Evolutionary conservation across 2,329 filamentous ascomycete species (phyloP).

Genomic region (Fusarium neocosmosporiellum): DNA sequence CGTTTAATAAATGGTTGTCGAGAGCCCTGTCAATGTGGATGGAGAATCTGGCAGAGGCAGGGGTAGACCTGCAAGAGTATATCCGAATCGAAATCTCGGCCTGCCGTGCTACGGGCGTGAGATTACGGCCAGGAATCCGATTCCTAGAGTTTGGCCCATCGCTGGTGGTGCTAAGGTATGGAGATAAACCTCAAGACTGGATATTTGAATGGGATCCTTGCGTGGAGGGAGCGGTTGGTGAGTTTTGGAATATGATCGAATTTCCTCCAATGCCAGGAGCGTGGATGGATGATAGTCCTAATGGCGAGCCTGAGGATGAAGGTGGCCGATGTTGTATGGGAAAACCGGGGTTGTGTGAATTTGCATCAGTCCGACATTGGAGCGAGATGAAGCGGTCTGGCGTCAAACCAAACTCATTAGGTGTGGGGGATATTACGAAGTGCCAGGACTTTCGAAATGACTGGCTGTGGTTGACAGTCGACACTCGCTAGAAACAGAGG

Average conservation of each 20-base stretch:
- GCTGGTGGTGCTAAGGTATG: background rate
- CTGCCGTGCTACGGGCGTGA: background rate
- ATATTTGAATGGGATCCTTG: background rate
- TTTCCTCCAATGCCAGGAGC: background rate
- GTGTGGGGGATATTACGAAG: background rate
- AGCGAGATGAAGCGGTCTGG: background rate
- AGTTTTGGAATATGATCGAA: background rate
- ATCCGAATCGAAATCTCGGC: background rate
- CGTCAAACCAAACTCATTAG: no score
- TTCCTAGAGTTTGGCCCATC: background rate
- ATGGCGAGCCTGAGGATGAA: background rate
- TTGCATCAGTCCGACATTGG: background rate
- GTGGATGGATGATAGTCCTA: background rate
- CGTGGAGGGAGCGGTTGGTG: background rate
- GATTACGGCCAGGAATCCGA: background rate
- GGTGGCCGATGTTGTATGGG: no score
- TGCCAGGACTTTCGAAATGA: rapidly evolving
- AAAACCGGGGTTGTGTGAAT: rapidly evolving
- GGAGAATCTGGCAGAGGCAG: background rate
- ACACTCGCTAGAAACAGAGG: background rate
- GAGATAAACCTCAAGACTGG: background rate
- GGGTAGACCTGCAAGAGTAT: background rate
- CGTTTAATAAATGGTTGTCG: background rate
- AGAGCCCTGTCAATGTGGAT: background rate
- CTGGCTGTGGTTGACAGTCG: rapidly evolving